Evolutionary conservation across 257 asterid species (phyloP), one percentile per base, ranked within the genome.

Genomic region (Gardenia jasminoides): DNA sequence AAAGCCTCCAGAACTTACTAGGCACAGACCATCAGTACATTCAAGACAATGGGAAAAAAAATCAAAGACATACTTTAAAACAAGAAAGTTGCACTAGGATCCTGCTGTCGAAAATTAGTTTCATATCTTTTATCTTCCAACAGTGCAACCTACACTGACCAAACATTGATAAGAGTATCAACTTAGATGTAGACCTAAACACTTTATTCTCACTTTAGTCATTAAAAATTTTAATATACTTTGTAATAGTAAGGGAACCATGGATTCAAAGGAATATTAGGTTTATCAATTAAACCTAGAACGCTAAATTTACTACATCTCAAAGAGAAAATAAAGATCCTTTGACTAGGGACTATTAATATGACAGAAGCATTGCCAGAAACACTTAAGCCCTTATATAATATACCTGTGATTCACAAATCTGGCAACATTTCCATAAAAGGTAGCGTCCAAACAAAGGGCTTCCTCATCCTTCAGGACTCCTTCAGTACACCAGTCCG

Each of bases 401-500:
- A 61, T 33, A 28, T 58, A 89, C 97, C 93, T 83, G 77, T 92
- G 96, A 83, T 92, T 92, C 77, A 92, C 89, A 76, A 92, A 92
- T 79, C 97, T 83, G 48, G 95, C 92, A 30, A 92, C 87, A 43
- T 92, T 92, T 30, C 97, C 97, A 72, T 81, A 92, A 69, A 78
- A 22, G 16, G 96, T 90, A 47, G 97, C 95, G 50, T 90, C 97
- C 90, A 92, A 85, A 73, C 92, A 90, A 39, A 90, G 92, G 6
- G 93, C 97, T 17, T 92, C 93, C 73, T 92, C 93, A 69, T 92
- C 96, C 78, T 86, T 86, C 66, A 90, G 64, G 46, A 83, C 87
- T 33, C 82, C 87, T 79, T 92, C 94, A 10, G 97, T 84, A 43
- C 91, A 80, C 94, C 97, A 90, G 79, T 91, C 96, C 13, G 94